Conservation (phyloP, 768 basidiomycete genomes). For the Leccinum aurantiacum region DNA sequence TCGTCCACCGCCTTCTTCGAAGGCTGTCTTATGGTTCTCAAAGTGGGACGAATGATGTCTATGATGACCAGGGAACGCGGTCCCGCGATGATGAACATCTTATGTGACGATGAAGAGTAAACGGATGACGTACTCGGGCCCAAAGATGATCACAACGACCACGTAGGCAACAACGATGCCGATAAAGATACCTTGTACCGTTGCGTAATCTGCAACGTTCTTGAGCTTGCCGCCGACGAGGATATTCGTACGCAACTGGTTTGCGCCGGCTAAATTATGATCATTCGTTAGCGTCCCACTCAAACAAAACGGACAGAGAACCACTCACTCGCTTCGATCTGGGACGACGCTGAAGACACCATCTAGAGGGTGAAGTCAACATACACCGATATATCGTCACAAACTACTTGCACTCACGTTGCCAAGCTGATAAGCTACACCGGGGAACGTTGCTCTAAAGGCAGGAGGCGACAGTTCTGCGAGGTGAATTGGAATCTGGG, state of each 20-base stretch:
- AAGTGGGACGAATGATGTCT: slow-evolving; percentile 79
- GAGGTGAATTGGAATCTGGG: slow-evolving; percentile 70
- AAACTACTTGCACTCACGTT: slow-evolving; percentile 40
- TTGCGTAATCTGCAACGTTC: slow-evolving; percentile 65
- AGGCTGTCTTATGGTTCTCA: slow-evolving; percentile 77
- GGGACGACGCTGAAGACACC: slow-evolving; percentile 71
- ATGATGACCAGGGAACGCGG: neutral
- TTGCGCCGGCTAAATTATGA: slow-evolving; percentile 51
- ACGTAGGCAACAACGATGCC: slow-evolving; percentile 79
- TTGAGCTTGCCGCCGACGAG: slow-evolving; percentile 36
- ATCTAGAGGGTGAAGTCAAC: slow-evolving; percentile 36
- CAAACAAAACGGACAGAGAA: neutral
- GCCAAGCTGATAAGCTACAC: slow-evolving; percentile 81
- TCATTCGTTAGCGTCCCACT: neutral
- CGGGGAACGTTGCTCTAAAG: slow-evolving; percentile 86
- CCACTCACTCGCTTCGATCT: slow-evolving; percentile 37
- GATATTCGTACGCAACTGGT: slow-evolving; percentile 52
- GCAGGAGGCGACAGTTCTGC: slow-evolving; percentile 85
- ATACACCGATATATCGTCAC: neutral
- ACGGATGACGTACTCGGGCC: slow-evolving; percentile 60
- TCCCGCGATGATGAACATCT: neutral
- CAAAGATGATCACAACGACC: slow-evolving; percentile 72
- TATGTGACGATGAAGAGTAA: neutral
- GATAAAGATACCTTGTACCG: slow-evolving; percentile 85
- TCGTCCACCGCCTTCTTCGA: slow-evolving; percentile 69